Conservation (phyloP, 2,329 filamentous ascomycete species). For the Clonostachys chloroleuca region DNA sequence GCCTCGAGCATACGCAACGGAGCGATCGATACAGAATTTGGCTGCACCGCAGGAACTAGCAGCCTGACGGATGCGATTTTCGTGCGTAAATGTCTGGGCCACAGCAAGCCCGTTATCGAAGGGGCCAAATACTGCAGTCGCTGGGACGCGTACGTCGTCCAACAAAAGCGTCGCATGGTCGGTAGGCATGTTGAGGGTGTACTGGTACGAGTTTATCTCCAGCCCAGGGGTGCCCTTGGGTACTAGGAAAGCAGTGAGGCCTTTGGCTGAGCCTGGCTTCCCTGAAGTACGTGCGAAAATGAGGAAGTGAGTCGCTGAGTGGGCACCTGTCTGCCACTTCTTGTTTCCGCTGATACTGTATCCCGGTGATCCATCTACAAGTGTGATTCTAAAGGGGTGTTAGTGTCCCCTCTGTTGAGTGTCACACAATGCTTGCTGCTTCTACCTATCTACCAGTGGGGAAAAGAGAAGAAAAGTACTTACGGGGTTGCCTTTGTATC, state of each 20-base stretch:
- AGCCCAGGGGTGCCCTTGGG: slow-evolving; percentile 4
- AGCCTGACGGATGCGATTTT: slow-evolving; percentile 9
- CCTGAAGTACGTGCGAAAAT: slow-evolving; percentile 10
- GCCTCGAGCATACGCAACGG: slow-evolving; percentile 6
- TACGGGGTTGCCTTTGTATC: slow-evolving; percentile 3
- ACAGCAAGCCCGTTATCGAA: slow-evolving; percentile 7
- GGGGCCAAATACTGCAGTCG: slow-evolving; percentile 5
- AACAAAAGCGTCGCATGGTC: slow-evolving; percentile 8
- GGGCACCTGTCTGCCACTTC: slow-evolving; percentile 9
- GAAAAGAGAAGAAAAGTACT: no score
- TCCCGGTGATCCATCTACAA: neutral
- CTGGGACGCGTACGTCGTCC: slow-evolving; percentile 4
- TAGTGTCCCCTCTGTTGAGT: no score
- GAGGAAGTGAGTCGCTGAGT: slow-evolving; percentile 7
- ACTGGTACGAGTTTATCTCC: slow-evolving; percentile 7
- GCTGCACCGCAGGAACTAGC: slow-evolving; percentile 8
- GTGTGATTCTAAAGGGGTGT: no score
- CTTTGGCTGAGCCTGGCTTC: slow-evolving; percentile 4
- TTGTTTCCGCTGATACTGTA: slow-evolving; percentile 10
- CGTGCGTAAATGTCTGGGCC: slow-evolving; percentile 9
- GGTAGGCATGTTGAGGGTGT: slow-evolving; percentile 11
- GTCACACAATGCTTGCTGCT: no score
- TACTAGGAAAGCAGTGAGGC: slow-evolving; percentile 9
- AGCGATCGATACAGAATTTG: slow-evolving; percentile 7
- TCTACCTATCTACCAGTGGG: no score